Conservation (phyloP, 805 yeast genomes). For the Ogataea pini region DNA sequence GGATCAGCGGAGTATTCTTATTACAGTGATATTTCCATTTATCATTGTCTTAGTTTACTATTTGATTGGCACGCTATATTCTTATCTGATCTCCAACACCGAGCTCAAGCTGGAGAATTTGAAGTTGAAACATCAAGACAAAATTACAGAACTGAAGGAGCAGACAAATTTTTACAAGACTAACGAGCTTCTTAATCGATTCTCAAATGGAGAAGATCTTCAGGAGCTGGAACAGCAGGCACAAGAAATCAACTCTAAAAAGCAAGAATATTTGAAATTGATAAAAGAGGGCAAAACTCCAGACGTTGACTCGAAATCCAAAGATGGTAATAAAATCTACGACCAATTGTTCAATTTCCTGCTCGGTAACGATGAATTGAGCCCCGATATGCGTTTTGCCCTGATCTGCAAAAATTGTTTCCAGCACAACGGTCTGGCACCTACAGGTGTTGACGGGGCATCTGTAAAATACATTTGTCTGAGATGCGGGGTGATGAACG, state of each 20-base stretch:
- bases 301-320: conserved; percentile 12
- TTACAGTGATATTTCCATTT: conserved; percentile 18
- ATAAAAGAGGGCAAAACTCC: conserved; percentile 32
- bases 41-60: conserved; percentile 17
- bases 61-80: conserved; percentile 18
- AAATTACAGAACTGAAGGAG: conserved; percentile 36
- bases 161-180: conserved; percentile 77
- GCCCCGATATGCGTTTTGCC: conserved; percentile 64
- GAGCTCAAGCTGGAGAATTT: conserved; percentile 27
- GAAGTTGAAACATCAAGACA: conserved; percentile 39
- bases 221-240: conserved; percentile 42
- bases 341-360: conserved; percentile 44
- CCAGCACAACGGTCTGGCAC: conserved; percentile 79
- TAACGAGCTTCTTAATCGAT: conserved; percentile 68
- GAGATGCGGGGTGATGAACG: conserved; percentile 51
- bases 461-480: conserved; percentile 64
- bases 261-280: conserved; percentile 39
- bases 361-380: conserved; percentile 64
- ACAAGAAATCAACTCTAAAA: conserved; percentile 42
- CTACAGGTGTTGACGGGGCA: conserved; percentile 59
- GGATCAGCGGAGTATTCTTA: conserved; percentile 3
- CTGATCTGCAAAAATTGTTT: conserved; percentile 67
- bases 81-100: conserved; percentile 25
- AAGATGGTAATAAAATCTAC: conserved; percentile 15
- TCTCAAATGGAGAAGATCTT: conserved; percentile 51